Evolutionary conservation across 2,329 filamentous ascomycete genomes (phyloP), one percentile per base, ranked within the genome.

Genomic region (Cercospora sojina): DNA sequence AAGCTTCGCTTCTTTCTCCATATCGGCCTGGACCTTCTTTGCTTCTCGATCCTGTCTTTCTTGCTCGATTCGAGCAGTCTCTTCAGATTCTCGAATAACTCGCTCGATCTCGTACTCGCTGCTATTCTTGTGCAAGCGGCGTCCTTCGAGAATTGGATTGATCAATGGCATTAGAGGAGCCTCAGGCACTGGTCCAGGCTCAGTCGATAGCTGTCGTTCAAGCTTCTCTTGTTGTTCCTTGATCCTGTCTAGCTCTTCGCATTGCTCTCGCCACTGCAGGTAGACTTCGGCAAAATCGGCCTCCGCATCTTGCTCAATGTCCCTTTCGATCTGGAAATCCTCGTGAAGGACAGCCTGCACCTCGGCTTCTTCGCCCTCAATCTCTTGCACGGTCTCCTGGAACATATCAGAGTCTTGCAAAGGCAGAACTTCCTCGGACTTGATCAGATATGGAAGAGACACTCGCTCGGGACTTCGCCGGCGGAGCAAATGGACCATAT

Each of bases 101-200:
- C 87, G 84, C 75, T 93, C 88, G 6, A 93, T 78, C 67, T 93
- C 90, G 60, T 90, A 86, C 74, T 93, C 90, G 16, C 89, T 90
- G 13, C 86, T 88, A 75, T 88, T 91, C 84, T 85, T 62, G 76
- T 81, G 68, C 70, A 79, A 69, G 29, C 85, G 81, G 67, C 86
- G 81, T 5, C 75, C 71, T 75, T 90, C 87, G 0, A 83, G 81
- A 67, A 84, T 86, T 2, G 84, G 77, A 66, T 72, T 73, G 12
- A 66, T 51, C 5, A 70, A 61, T 6, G 69, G 63, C 16, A 67
- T 25, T 9, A 71, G 59, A 16, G 72, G 64, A 8, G 75, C 72
- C 51, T 89, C 88, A 13, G 83, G 80, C 6, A 85, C 82, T 1
- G 72, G 72, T 6, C 64, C 70, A 43, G 75, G 74, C 55, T 79